Conservation (phyloP, 2,329 filamentous ascomycete species). For the Fonsecaea pugnacius region DNA sequence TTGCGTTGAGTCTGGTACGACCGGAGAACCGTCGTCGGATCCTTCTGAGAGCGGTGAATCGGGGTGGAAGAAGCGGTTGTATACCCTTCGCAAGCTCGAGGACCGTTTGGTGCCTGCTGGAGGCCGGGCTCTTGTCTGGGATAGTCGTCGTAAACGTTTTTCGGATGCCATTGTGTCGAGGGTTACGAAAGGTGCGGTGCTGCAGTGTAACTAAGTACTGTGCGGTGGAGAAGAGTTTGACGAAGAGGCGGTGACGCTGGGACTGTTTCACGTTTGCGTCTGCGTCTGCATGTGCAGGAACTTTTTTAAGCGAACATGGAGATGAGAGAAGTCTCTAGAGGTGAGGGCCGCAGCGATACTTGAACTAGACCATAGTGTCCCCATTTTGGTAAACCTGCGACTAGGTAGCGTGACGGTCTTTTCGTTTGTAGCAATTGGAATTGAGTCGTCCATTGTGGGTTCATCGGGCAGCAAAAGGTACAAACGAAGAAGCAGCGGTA, state of each 20-base stretch:
- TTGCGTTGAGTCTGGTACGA: conserved; percentile 10
- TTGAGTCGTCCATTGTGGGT: conserved; percentile 9
- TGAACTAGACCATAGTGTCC: conserved; percentile 15
- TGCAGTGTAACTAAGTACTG: conserved; percentile 16
- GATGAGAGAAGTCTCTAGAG: conserved; percentile 2
- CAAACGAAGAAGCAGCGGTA: conserved; percentile 26
- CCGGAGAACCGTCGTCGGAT: conserved; percentile 1
- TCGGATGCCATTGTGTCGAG: conserved; percentile 31
- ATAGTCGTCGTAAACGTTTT: conserved; percentile 29
- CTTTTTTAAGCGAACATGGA: conserved; percentile 16
- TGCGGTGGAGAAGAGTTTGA: conserved; percentile 7
- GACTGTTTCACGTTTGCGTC: conserved; percentile 24
- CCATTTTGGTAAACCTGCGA: conserved; percentile 12
- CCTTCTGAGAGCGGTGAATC: conserved; percentile 8
- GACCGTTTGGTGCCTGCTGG: conserved; percentile 28
- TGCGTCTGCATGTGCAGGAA: conserved; percentile 10
- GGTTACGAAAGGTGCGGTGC: conserved; percentile 1
- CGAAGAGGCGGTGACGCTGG: conserved; percentile 23
- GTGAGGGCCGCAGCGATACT: background rate
- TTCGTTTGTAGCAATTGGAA: conserved; percentile 1
- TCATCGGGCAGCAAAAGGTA: conserved; percentile 33
- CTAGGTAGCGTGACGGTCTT: conserved; percentile 12
- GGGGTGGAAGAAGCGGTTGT: conserved; percentile 33
- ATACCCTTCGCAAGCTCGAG: conserved; percentile 29
- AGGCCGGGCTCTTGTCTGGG: conserved; percentile 26